Evolutionary conservation across 129 eudicot species (phyloP).

Genomic region (Ambrosia artemisiifolia): DNA sequence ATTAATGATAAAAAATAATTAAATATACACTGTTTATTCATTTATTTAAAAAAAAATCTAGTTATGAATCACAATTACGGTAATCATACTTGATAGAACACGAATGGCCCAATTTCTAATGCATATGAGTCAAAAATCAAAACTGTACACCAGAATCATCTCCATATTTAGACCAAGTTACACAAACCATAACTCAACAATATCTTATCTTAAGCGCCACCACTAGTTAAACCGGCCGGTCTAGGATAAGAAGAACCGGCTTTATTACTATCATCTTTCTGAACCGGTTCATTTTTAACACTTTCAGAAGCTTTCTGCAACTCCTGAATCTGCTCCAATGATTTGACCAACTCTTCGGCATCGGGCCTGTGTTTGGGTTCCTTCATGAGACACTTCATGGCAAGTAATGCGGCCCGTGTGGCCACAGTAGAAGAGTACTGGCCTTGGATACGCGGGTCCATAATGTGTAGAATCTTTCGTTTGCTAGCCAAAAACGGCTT

Average conservation of each 20-base stretch:
- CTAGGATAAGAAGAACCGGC: conserved; percentile 25
- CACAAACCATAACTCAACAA: not conserved
- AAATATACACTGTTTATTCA: too few species aligned
- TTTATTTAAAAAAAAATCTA: too few species aligned
- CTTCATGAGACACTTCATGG: conserved; percentile 57
- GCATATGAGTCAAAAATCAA: conserved; percentile 10
- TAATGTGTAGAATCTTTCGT: conserved; percentile 25
- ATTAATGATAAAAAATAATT: too few species aligned
- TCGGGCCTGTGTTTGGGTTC: conserved; percentile 63
- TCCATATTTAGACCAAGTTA: not conserved
- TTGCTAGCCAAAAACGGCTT: not conserved
- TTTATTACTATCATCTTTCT: conserved; percentile 12
- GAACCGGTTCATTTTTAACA: conserved; percentile 7
- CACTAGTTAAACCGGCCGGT: conserved; percentile 13
- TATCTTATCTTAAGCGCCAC: not conserved
- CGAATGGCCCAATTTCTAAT: not conserved
- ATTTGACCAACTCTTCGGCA: conserved; percentile 63
- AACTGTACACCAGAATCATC: conserved; percentile 5
- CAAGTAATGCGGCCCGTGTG: conserved; percentile 55
- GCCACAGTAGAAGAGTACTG: conserved; percentile 59
- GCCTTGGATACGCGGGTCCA: conserved; percentile 74
- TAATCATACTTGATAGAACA: not conserved
- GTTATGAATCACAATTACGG: not conserved
- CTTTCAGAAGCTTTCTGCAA: conserved; percentile 28
- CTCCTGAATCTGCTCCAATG: conserved; percentile 60